A percentile compares a stretch with the other conserved stretches of the same genome.
Evolutionary conservation across 352 stramenopile species (phyloP).

Genomic region (Plasmopara muralis): DNA sequence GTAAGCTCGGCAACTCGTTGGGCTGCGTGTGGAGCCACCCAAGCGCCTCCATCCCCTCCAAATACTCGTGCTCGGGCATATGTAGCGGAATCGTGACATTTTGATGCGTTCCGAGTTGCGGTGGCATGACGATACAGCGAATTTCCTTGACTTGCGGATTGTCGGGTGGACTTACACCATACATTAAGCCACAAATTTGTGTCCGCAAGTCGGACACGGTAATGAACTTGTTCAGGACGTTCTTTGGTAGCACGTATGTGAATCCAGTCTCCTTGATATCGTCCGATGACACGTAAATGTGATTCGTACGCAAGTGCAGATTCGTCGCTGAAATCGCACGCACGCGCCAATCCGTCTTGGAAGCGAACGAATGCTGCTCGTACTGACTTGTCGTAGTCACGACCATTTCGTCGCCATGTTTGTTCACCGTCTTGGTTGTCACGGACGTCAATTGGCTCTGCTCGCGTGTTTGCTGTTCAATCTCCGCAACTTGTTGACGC

Average conservation of each 20-base stretch:
- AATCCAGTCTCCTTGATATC: slow-evolving; percentile 97
- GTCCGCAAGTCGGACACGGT: slow-evolving; percentile 96
- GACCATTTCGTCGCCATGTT: slow-evolving; percentile 99
- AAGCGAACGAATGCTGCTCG: slow-evolving; percentile 99
- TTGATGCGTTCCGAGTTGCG: slow-evolving; percentile 98
- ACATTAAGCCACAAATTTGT: slow-evolving; percentile 98
- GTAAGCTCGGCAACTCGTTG: slow-evolving; percentile 96
- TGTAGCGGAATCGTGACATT: slow-evolving; percentile 95
- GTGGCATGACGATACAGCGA: slow-evolving; percentile 98
- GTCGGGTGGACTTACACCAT: slow-evolving; percentile 96
- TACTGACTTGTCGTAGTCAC: slow-evolving; percentile 99
- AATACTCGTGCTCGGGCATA: slow-evolving; percentile 94
- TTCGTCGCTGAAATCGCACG: slow-evolving; percentile 98
- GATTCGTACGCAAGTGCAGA: slow-evolving; percentile 97
- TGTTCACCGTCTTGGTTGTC: slow-evolving; percentile 99
- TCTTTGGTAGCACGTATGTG: slow-evolving; percentile 99
- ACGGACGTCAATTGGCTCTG: slow-evolving; percentile 98
- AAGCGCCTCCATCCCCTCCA: slow-evolving; percentile 97
- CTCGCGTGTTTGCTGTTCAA: slow-evolving; percentile 98
- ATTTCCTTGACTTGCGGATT: slow-evolving; percentile 99
- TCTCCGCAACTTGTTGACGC: slow-evolving; percentile 98
- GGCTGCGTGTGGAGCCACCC: slow-evolving; percentile 99
- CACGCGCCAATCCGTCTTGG: slow-evolving; percentile 99
- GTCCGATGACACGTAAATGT: slow-evolving; percentile 99
- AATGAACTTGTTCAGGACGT: slow-evolving; percentile 99